Conservation (phyloP, 805 yeast genomes). For the Candida palmyrensis region DNA sequence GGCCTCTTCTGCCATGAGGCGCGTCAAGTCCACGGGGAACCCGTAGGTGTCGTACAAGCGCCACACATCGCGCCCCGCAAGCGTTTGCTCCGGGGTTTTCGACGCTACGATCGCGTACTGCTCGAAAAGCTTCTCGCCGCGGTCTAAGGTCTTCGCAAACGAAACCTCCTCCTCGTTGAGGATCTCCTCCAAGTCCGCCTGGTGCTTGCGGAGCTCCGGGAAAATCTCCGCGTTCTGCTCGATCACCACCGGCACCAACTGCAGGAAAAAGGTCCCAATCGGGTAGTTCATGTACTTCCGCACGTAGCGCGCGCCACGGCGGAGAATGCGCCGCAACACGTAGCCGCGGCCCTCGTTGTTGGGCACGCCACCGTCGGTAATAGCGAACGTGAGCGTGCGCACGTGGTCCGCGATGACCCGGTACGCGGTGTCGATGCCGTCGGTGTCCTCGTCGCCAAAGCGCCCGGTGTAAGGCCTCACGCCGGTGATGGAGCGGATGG, state of each 20-base stretch:
- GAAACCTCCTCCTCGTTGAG: slow-evolving; percentile 95
- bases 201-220: slow-evolving; percentile 82
- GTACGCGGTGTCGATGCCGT: slow-evolving; percentile 97
- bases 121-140: slow-evolving; percentile 96
- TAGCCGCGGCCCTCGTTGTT: slow-evolving; percentile 99
- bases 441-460: slow-evolving; percentile 87
- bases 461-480: slow-evolving; percentile 88
- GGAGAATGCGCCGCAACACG: slow-evolving; percentile 90
- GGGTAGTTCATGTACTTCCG: slow-evolving; percentile 96
- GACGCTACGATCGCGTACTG: slow-evolving; percentile 84
- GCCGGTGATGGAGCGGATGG: slow-evolving; percentile 89
- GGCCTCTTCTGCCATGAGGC: slow-evolving; percentile 98
- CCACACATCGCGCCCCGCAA: slow-evolving; percentile 96
- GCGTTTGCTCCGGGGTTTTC: slow-evolving; percentile 64
- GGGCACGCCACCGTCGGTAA: slow-evolving; percentile 99
- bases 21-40: slow-evolving; percentile 96
- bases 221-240: slow-evolving; percentile 82
- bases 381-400: slow-evolving; percentile 91
- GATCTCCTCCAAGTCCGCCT: slow-evolving; percentile 77
- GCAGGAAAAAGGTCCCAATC: slow-evolving; percentile 89
- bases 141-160: slow-evolving; percentile 90
- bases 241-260: slow-evolving; percentile 86
- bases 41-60: slow-evolving; percentile 97
- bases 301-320: slow-evolving; percentile 97
- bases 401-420: slow-evolving; percentile 98